These are phyloP conservation scores for Mucor irregularis DNA, from an alignment of 371 early-diverging fungal species.

Conservation along the genomic window DNA sequence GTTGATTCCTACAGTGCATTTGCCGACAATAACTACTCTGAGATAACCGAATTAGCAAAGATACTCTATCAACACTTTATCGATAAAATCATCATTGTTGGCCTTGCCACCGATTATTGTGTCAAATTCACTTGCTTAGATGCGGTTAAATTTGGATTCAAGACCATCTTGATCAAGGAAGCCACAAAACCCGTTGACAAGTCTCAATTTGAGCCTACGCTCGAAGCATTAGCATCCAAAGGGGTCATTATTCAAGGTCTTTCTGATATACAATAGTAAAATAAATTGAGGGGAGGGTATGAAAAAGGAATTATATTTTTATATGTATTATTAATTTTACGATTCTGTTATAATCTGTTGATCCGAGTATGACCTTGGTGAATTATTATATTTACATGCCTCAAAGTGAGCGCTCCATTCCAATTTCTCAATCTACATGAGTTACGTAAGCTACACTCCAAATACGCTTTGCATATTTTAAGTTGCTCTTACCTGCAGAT, in stretches of 20 bases:
- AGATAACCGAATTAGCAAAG: conserved; percentile 37
- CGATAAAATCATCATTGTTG: conserved; percentile 34
- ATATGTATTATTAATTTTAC: too few species aligned
- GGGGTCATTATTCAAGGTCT: conserved; percentile 23
- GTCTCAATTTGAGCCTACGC: conserved; percentile 15
- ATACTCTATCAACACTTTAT: conserved; percentile 32
- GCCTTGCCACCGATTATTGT: conserved; percentile 46
- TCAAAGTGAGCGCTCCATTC: conserved; percentile 30
- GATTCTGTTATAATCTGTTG: too few species aligned
- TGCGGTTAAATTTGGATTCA: conserved; percentile 49
- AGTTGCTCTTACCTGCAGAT: conserved; percentile 28
- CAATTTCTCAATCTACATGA: conserved; percentile 29
- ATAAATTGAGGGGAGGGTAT: too few species aligned
- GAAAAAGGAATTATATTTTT: too few species aligned
- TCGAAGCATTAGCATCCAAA: conserved; percentile 21
- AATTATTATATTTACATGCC: too few species aligned
- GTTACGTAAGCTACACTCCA: neutral
- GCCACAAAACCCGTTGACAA: conserved; percentile 32
- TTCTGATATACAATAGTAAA: conserved; percentile 3
- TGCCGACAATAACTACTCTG: conserved; percentile 42
- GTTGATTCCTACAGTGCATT: conserved; percentile 52
- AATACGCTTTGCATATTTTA: neutral
- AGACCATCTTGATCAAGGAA: conserved; percentile 35
- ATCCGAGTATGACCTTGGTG: too few species aligned
- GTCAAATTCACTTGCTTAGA: conserved; percentile 46